Evolutionary conservation across 2,329 filamentous ascomycete species (phyloP).

Genomic region (Graphilbum fragrans): DNA sequence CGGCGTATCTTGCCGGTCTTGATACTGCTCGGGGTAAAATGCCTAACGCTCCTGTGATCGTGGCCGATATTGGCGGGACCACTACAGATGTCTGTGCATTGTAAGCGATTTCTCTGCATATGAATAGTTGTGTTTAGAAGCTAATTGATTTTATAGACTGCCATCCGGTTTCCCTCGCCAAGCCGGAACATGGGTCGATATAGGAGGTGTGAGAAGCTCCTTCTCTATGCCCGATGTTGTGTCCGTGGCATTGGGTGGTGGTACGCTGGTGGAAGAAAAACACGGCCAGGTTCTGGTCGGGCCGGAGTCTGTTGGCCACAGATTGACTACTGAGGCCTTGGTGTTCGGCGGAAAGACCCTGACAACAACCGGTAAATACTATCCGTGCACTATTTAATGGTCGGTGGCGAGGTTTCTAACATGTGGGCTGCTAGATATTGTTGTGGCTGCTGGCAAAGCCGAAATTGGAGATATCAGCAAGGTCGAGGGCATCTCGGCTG

Average conservation of each 20-base stretch:
- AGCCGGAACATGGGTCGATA: conserved; percentile 46
- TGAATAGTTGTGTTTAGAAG: too few relatives aligned
- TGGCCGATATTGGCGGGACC: conserved; percentile 55
- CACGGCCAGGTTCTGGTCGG: conserved; percentile 24
- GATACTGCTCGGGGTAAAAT: conserved; percentile 11
- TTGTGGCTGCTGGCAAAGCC: conserved; percentile 14
- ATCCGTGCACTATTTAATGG: too few relatives aligned
- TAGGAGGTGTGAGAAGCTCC: conserved; percentile 51
- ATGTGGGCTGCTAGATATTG: conserved; percentile 17
- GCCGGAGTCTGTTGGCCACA: conserved; percentile 16
- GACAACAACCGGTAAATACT: conserved; percentile 51
- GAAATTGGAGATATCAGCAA: conserved; percentile 17
- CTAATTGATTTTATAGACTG: too few relatives aligned
- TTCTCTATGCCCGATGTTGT: conserved; percentile 44
- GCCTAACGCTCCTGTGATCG: conserved; percentile 26
- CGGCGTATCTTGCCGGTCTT: conserved; percentile 40
- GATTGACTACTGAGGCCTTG: conserved; percentile 37
- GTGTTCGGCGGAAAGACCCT: conserved; percentile 43
- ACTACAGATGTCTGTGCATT: conserved; percentile 52
- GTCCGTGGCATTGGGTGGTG: conserved; percentile 46
- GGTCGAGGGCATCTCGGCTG: conserved; percentile 25
- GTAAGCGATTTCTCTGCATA: too few relatives aligned
- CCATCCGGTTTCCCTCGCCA: conserved; percentile 52
- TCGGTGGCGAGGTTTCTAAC: too few relatives aligned
- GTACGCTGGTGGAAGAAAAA: conserved; percentile 36